A percentile compares a stretch with the other conserved stretches of the same genome.
Conservation (phyloP, 1,284 basidiomycete species). For the Ceratobasidium papillatum region DNA sequence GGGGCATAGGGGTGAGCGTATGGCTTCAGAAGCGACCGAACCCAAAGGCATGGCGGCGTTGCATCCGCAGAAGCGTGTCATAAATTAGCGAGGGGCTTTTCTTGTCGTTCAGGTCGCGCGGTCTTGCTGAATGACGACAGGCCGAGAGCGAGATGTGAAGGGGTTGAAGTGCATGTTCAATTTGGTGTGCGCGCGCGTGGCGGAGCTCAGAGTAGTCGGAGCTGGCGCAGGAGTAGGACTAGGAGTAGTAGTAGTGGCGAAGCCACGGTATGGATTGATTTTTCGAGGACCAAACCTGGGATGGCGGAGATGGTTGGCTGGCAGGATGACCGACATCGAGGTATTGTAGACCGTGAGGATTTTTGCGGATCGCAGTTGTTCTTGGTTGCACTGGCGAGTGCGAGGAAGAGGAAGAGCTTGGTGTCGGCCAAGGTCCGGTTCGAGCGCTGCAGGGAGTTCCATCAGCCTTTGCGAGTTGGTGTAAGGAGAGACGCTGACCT, state of each 20-base stretch:
- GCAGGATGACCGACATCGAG: neutral
- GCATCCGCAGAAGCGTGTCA: conserved; percentile 26
- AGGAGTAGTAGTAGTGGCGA: neutral
- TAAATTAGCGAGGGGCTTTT: neutral
- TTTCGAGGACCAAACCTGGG: neutral
- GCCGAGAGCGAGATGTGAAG: neutral
- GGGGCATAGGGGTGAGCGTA: conserved; percentile 7
- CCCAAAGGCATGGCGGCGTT: neutral
- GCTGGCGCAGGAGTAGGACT: too few species aligned
- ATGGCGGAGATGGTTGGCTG: neutral
- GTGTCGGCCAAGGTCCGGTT: neutral
- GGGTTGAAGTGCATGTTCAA: neutral
- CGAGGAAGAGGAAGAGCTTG: conserved; percentile 8
- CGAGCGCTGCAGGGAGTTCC: neutral
- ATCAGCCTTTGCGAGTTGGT: neutral
- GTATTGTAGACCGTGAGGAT: neutral
- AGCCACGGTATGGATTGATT: neutral
- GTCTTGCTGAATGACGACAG: neutral
- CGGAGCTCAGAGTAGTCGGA: neutral
- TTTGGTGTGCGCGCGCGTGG: neutral
- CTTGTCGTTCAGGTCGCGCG: neutral
- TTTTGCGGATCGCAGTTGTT: neutral
- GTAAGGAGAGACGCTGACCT: neutral
- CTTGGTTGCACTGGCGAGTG: neutral
- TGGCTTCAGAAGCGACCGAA: conserved; percentile 6